These are phyloP conservation scores for Torulaspora franciscae DNA, from an alignment of 805 yeast species.

Conservation along the genomic window DNA sequence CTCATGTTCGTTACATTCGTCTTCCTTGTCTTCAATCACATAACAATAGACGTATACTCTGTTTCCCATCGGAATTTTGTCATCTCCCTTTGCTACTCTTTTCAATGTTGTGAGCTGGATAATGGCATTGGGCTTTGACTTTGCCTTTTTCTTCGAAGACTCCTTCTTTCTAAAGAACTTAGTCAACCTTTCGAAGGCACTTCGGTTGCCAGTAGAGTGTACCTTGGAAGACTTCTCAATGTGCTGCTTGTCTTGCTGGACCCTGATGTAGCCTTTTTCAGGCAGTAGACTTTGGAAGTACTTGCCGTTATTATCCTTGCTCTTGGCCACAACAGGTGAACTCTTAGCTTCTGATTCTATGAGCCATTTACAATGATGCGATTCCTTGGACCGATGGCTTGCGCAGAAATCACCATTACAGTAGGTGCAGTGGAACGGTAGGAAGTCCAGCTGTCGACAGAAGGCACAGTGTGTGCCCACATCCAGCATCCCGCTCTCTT, in stretches of 20 bases:
- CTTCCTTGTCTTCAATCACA: constrained; percentile 15
- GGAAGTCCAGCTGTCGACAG: constrained; percentile 33
- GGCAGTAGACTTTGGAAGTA: constrained; percentile 32
- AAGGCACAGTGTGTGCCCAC: constrained; percentile 35
- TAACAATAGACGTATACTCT: constrained; percentile 28
- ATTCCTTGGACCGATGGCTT: constrained; percentile 26
- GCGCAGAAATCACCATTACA: constrained; percentile 33
- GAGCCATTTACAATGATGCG: constrained; percentile 27
- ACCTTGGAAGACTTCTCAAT: not conserved
- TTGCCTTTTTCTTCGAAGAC: constrained; percentile 1
- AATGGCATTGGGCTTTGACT: constrained; percentile 12
- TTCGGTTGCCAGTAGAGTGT: constrained; percentile 15
- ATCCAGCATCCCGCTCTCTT: constrained; percentile 35
- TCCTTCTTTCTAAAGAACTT: constrained; percentile 24
- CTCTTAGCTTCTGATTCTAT: constrained; percentile 8
- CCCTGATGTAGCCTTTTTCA: constrained; percentile 27
- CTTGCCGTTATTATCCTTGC: constrained; percentile 15
- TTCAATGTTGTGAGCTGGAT: constrained; percentile 20
- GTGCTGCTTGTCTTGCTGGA: constrained; percentile 10
- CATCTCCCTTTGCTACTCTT: constrained; percentile 28
- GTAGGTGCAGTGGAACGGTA: constrained; percentile 33
- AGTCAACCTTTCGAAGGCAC: constrained; percentile 27
- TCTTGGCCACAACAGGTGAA: not conserved
- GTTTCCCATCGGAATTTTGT: constrained; percentile 25
- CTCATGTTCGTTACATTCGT: constrained; percentile 11